phyloP scores from a whole-genome alignment of 768 basidiomycete genomes.

The Mycena maculata region DNA sequence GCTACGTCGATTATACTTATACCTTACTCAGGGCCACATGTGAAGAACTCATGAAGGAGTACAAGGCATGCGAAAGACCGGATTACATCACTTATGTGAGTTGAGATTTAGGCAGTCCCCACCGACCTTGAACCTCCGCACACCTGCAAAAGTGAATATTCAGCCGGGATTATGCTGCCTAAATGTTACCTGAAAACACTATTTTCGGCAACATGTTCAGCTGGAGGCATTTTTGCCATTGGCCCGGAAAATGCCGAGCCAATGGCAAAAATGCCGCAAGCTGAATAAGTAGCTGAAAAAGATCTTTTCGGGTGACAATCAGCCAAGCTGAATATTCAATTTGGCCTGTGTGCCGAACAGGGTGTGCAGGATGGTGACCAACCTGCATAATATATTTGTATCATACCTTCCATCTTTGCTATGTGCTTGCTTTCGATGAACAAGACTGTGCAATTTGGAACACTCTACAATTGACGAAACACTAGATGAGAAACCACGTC shows the following conservation, averaged over 20 bases:
- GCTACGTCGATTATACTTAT: background rate
- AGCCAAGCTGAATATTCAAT: constrained; percentile 40
- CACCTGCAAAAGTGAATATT: no score
- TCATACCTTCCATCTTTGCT: constrained; percentile 8
- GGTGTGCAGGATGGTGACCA: constrained; percentile 44
- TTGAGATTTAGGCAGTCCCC: no score
- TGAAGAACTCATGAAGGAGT: constrained; percentile 90
- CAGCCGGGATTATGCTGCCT: no score
- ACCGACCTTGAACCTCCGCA: no score
- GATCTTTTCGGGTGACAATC: no score
- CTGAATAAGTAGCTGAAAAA: no score
- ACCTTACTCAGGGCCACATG: constrained; percentile 74
- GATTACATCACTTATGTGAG: constrained; percentile 92
- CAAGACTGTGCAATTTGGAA: constrained; percentile 30
- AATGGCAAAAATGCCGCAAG: no score
- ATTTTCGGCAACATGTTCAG: no score
- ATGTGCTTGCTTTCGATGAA: constrained; percentile 31
- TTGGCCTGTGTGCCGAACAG: constrained; percentile 24
- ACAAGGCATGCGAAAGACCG: constrained; percentile 94
- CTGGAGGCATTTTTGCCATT: no score
- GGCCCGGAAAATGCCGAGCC: no score
- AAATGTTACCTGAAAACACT: no score
- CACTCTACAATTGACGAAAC: constrained; percentile 39
- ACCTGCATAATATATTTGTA: constrained; percentile 32
- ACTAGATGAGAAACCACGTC: constrained; percentile 40